Evolutionary conservation across 495 filamentous ascomycete genomes (phyloP).

Genomic region (Hamigera avellanea): DNA sequence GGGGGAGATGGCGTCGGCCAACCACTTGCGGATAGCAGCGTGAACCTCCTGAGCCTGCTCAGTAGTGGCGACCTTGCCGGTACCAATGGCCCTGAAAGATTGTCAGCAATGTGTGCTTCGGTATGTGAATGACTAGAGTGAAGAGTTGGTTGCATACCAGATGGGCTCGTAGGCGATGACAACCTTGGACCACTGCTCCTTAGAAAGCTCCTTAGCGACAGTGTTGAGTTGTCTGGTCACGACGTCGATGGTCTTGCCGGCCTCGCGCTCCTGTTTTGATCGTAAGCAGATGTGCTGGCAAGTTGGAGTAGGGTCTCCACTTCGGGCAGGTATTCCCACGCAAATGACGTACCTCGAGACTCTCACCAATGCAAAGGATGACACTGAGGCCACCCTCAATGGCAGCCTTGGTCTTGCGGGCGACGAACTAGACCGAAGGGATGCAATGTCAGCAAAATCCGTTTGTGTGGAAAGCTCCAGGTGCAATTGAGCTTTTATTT

Average conservation of each 20-base stretch:
- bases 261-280: constrained; percentile 61
- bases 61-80: constrained; percentile 90
- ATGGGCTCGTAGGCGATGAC: constrained; percentile 98
- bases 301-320: constrained; percentile 1
- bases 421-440: constrained; percentile 47
- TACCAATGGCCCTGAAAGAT: constrained; percentile 67
- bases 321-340: neutral
- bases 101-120: constrained; percentile 5
- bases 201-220: constrained; percentile 46
- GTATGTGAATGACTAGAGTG: neutral
- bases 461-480: no score
- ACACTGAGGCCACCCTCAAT: constrained; percentile 78
- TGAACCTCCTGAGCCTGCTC: constrained; percentile 94
- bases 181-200: constrained; percentile 81
- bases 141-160: constrained; percentile 44
- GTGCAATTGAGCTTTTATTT: no score
- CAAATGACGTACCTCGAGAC: constrained; percentile 51
- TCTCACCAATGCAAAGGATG: constrained; percentile 95
- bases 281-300: constrained; percentile 16
- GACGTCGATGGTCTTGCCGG: constrained; percentile 77
- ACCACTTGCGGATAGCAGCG: constrained; percentile 81
- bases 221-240: constrained; percentile 69
- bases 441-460: neutral
- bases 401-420: constrained; percentile 84
- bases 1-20: constrained; percentile 59